Conservation (phyloP, 2,329 filamentous ascomycete genomes). For the Ophiostoma fasciatum region DNA sequence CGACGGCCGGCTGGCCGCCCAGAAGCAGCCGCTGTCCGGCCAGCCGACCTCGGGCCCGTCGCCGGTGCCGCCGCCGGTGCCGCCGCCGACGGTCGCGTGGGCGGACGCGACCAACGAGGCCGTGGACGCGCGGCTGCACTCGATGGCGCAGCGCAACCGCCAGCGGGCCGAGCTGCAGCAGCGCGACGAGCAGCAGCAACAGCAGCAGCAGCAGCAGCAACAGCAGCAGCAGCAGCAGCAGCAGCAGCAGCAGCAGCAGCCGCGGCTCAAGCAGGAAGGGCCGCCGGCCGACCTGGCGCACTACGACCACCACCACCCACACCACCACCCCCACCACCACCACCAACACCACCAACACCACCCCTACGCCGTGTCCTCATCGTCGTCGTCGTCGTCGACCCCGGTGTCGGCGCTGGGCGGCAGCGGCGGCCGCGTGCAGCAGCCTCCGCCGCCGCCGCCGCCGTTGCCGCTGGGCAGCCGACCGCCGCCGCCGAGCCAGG, state of each 20-base stretch:
- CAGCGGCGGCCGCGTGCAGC: too few relatives aligned
- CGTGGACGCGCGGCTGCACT: slow-evolving; percentile 17
- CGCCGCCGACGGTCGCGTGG: slow-evolving; percentile 11
- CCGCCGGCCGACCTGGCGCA: slow-evolving; percentile 1
- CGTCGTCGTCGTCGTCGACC: background rate
- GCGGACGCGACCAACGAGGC: slow-evolving; percentile 6
- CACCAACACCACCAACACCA: too few relatives aligned
- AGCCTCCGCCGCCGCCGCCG: background rate
- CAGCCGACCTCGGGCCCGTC: too few relatives aligned
- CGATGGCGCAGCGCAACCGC: slow-evolving; percentile 19
- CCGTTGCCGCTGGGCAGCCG: background rate
- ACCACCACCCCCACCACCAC: too few relatives aligned
- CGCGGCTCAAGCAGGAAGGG: slow-evolving; percentile 2
- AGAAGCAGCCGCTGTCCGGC: slow-evolving; percentile 19
- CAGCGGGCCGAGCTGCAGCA: slow-evolving; percentile 16
- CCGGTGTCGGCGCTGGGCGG: background rate
- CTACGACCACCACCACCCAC: slow-evolving; percentile 8
- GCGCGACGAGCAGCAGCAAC: slow-evolving; percentile 14
- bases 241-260: too few relatives aligned
- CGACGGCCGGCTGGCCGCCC: slow-evolving; percentile 15
- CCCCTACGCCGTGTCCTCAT: too few relatives aligned
- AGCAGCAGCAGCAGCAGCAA: slow-evolving; percentile 6
- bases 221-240: background rate
- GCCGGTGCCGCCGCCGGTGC: slow-evolving; percentile 11
- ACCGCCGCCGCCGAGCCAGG: background rate